Conservation (phyloP, 2,329 filamentous ascomycete genomes). For the Dactylellina parvicollis region DNA sequence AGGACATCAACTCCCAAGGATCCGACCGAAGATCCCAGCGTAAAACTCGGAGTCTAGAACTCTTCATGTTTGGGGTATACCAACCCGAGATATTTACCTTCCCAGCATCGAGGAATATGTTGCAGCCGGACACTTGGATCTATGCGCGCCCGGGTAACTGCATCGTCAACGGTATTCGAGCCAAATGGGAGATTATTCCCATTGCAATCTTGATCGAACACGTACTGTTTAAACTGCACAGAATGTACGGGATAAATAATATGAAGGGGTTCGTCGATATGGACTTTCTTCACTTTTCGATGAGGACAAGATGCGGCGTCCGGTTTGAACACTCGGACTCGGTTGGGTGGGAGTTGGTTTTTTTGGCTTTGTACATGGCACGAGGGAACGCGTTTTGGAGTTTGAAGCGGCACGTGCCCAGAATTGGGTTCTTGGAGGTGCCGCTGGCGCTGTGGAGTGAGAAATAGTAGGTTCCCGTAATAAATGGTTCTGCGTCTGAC, state of each 20-base stretch:
- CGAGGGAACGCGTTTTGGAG: background rate
- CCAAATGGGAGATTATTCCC: background rate
- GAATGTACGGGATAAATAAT: background rate
- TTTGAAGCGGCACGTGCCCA: too few relatives aligned
- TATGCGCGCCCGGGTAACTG: background rate
- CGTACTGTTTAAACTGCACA: background rate
- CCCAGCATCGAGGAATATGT: background rate
- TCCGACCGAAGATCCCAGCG: background rate
- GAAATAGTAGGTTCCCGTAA: background rate
- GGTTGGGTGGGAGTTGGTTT: background rate
- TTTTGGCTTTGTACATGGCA: background rate
- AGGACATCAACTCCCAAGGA: background rate
- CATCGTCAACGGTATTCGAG: background rate
- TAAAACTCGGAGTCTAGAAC: background rate
- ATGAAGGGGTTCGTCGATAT: background rate
- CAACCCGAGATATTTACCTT: constrained; percentile 17
- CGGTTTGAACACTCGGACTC: background rate
- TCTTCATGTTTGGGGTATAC: constrained; percentile 17
- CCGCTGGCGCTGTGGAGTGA: background rate
- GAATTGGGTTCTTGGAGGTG: background rate
- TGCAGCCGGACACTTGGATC: background rate
- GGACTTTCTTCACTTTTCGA: background rate
- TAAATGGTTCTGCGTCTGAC: background rate
- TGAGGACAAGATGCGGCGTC: background rate
- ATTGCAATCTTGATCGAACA: background rate